Percentiles rank a stretch among this genome's conserved stretches.
Evolutionary conservation across 176 grass and related monocot species (phyloP).

Genomic region (Neostapfia colusana): DNA sequence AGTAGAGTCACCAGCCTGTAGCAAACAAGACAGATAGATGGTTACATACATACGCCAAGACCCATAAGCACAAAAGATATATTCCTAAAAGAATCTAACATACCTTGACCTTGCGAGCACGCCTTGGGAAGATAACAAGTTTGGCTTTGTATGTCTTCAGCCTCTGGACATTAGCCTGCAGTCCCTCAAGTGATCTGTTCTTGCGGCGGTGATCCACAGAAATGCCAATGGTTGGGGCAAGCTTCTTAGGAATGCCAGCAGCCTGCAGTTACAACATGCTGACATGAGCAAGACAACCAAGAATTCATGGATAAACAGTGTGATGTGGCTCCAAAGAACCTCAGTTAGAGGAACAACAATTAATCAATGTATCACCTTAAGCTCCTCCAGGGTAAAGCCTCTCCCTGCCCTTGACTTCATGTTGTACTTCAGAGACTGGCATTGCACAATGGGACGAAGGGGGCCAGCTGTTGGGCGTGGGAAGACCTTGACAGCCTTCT

Average conservation of each 20-base stretch:
- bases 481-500: constrained; percentile 93
- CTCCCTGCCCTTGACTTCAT: constrained; percentile 94
- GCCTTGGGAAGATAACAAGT: constrained; percentile 93
- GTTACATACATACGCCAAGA: neutral
- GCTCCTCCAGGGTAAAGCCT: constrained; percentile 82
- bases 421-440: constrained; percentile 88
- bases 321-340: neutral
- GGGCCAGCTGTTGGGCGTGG: constrained; percentile 78
- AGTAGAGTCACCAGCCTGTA: constrained; percentile 87
- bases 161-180: constrained; percentile 79
- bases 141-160: constrained; percentile 95
- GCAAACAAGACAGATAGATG: neutral
- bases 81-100: neutral
- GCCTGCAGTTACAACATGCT: constrained; percentile 36
- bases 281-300: neutral
- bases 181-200: constrained; percentile 77
- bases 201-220: constrained; percentile 81
- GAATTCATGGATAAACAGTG: neutral
- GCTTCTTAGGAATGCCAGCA: constrained; percentile 78
- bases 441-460: constrained; percentile 78
- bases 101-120: constrained; percentile 78
- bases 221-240: constrained; percentile 82
- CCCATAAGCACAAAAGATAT: neutral
- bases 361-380: constrained; percentile 57
- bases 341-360: neutral